Conservation (phyloP, 305 asterid species). For the Fraxinus albicans region DNA sequence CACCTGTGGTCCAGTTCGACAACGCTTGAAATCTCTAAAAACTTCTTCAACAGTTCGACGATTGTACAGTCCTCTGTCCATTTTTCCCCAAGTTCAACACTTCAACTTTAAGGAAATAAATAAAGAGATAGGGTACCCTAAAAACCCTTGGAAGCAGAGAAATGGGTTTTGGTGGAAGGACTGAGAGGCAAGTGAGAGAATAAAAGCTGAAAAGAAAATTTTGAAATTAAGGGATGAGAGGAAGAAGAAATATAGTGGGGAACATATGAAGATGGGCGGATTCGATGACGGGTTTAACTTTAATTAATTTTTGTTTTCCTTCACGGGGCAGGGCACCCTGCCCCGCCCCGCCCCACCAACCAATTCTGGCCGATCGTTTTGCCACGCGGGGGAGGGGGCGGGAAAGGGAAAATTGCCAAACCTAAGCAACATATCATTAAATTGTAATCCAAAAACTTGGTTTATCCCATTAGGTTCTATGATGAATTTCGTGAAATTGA, state of each 20-base stretch:
- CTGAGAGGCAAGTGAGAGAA: background rate
- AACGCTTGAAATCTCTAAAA: constrained; percentile 45
- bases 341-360: too few relatives aligned
- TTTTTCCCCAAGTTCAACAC: background rate
- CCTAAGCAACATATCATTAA: too few relatives aligned
- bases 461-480: background rate
- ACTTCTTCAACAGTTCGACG: constrained; percentile 48
- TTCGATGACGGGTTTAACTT: constrained; percentile 45
- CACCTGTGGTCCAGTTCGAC: constrained; percentile 44
- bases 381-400: too few relatives aligned
- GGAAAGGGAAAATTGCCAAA: too few relatives aligned
- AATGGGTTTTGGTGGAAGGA: background rate
- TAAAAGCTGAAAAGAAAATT: background rate
- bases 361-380: too few relatives aligned
- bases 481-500: background rate
- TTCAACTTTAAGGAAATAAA: background rate
- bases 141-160: too few relatives aligned
- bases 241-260: background rate
- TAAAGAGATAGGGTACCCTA: background rate
- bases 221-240: background rate
- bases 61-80: constrained; percentile 37
- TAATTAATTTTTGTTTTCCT: too few relatives aligned
- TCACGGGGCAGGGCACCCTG: too few relatives aligned
- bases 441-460: too few relatives aligned
- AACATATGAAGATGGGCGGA: constrained; percentile 33